Percentiles rank a stretch among this genome's conserved stretches.
Evolutionary conservation across 2,329 filamentous ascomycete genomes (phyloP).

Genomic region (Aspergillus floridensis): DNA sequence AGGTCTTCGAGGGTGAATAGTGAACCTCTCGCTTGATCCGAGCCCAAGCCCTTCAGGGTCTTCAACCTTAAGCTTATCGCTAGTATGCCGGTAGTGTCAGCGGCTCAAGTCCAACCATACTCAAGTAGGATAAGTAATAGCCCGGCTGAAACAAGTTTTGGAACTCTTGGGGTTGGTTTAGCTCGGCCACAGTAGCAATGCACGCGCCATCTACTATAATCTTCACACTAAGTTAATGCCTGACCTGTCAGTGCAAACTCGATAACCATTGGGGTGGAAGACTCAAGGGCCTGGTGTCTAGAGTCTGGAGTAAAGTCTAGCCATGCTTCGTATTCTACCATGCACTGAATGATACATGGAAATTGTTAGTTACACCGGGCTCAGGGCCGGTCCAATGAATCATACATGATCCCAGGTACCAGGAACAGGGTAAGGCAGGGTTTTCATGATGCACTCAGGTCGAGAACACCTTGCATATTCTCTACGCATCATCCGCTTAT

Average conservation of each 20-base stretch:
- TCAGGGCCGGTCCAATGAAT: not conserved
- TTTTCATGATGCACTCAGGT: not conserved
- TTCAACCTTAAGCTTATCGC: conserved; percentile 5
- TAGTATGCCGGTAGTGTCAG: conserved; percentile 1
- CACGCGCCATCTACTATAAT: not conserved
- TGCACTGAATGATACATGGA: not conserved
- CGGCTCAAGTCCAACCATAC: not conserved
- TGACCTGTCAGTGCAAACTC: too few species aligned
- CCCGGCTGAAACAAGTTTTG: conserved; percentile 1
- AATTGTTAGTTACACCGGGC: not conserved
- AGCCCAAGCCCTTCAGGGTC: not conserved
- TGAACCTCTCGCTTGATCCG: not conserved
- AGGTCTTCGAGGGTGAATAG: not conserved
- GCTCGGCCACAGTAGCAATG: not conserved
- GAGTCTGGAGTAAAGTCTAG: too few species aligned
- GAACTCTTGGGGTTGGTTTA: not conserved
- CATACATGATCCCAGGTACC: not conserved
- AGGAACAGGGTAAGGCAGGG: not conserved
- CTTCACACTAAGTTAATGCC: not conserved
- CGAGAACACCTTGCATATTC: not conserved
- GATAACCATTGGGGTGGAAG: too few species aligned
- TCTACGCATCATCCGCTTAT: not conserved
- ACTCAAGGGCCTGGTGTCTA: too few species aligned
- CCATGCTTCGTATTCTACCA: too few species aligned
- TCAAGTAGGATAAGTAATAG: not conserved